Percentiles rank a stretch among this genome's conserved stretches.
Conservation (phyloP, 495 filamentous ascomycete species). For the Hyaloscypha finlandica region DNA sequence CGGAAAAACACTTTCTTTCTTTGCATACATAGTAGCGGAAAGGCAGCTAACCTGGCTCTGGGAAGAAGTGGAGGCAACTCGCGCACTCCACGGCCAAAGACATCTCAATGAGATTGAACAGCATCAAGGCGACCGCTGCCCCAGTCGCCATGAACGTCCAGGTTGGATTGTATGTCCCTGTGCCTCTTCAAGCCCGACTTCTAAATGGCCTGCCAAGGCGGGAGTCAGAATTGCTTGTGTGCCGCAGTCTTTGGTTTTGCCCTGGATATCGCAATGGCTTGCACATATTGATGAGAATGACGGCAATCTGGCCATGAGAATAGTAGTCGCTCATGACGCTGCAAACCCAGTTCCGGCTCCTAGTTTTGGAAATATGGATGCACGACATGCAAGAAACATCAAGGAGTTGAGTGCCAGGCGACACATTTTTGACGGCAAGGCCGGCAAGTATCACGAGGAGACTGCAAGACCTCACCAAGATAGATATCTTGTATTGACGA, state of each 20-base stretch:
- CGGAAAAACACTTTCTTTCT: slow-evolving; percentile 15
- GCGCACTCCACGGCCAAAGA: background rate
- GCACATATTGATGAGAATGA: slow-evolving; percentile 4
- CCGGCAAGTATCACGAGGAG: background rate
- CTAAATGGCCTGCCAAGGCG: slow-evolving; percentile 1
- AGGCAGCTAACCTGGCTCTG: slow-evolving; percentile 20
- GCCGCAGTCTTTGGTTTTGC: slow-evolving; percentile 3
- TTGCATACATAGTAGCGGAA: slow-evolving; percentile 17
- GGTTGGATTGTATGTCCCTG: slow-evolving; percentile 25
- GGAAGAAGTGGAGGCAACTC: slow-evolving; percentile 7
- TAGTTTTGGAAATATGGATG: background rate
- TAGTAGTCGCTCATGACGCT: slow-evolving; percentile 9
- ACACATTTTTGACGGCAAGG: background rate
- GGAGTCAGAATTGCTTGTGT: slow-evolving; percentile 19
- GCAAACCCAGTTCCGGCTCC: background rate
- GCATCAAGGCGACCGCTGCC: background rate
- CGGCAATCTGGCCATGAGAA: background rate
- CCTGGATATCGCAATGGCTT: slow-evolving; percentile 6
- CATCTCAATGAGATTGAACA: slow-evolving; percentile 12
- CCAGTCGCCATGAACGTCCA: background rate
- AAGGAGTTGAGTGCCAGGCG: background rate
- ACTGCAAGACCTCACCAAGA: slow-evolving; percentile 5
- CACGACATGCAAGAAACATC: slow-evolving; percentile 5
- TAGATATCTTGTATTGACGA: slow-evolving; percentile 6
- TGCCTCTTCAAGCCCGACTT: slow-evolving; percentile 12